Evolutionary conservation across 1,139 yeast genomes (phyloP).

Genomic region (Sugiyamaella xylanicola): DNA sequence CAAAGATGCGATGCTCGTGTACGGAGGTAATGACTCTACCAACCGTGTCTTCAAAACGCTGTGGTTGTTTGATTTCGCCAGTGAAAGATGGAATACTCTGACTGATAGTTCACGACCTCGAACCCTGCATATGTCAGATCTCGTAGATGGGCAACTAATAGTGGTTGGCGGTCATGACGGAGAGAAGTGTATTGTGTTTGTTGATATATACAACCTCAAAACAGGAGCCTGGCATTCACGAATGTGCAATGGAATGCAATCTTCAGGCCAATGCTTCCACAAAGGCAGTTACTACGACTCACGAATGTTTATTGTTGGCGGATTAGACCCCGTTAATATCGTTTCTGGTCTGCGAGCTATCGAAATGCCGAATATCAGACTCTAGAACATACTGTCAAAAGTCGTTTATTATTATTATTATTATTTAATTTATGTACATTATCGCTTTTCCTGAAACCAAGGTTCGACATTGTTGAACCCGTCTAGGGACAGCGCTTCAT

Average conservation of each 20-base stretch:
- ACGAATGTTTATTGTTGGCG: conserved; percentile 31
- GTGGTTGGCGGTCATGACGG: conserved; percentile 35
- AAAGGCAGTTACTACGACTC: conserved; percentile 30
- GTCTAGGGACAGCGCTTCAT: conserved; percentile 39
- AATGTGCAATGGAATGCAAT: conserved; percentile 28
- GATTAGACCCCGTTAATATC: conserved; percentile 28
- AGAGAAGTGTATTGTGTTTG: conserved; percentile 23
- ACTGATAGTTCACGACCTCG: conserved; percentile 23
- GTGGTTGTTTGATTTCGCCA: conserved; percentile 30
- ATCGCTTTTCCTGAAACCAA: conserved; percentile 34
- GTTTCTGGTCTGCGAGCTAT: conserved; percentile 30
- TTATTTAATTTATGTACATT: conserved; percentile 14
- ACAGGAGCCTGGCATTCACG: conserved; percentile 29
- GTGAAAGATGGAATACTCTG: conserved; percentile 27
- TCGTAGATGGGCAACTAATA: conserved; percentile 29
- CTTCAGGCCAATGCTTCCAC: conserved; percentile 32
- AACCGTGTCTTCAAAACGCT: conserved; percentile 29
- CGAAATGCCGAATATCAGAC: conserved; percentile 30
- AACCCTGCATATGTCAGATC: conserved; percentile 29
- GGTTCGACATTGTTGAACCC: conserved; percentile 35
- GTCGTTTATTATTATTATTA: conserved; percentile 6
- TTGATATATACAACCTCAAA: conserved; percentile 27
- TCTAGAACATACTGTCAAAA: neutral
- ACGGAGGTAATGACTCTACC: conserved; percentile 29
- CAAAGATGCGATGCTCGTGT: conserved; percentile 28